Evolutionary conservation across 1,284 basidiomycete species (phyloP), one percentile per base, ranked within the genome.

Genomic region (Sporisorium exsertum): DNA sequence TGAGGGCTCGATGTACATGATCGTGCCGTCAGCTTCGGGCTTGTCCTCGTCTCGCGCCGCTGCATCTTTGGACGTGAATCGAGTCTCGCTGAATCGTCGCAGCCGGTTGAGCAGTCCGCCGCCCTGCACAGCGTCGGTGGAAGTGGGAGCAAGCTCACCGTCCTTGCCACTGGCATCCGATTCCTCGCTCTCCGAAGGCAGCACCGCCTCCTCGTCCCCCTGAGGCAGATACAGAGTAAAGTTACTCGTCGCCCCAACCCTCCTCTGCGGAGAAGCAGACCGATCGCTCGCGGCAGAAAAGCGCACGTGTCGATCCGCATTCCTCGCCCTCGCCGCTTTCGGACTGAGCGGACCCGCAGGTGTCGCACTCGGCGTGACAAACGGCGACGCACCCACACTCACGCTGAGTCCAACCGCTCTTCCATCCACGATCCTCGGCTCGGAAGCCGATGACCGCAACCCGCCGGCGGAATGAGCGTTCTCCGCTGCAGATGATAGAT

Each of bases 161-260:
- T 65, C 80, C 26, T 81, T 81, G 12, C 80, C 79, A 22, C 72
- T 77, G 2, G 61, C 72, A 20, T 72, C 78, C 22, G 70, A 74
- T 20, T 74, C 72, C 35, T 81, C 75, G 47, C 62, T 64, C 37
- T 69, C 68, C 6, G 55, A 63, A 0, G 65, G 56, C 9, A 72
- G 49, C 5, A 64, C 16, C 22, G 73, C 63, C 18, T 70, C 76
- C 9, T 74, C 76, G n/a, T 68, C 64, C 43, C 66, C 50, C 3
- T 64, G 40, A 9, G 57, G 59, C 16, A 74, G 58, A 37, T 78
- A 69, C 8, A 80, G 68, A 0, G 60, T 61, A 20, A 79, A 80
- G 37, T 69, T 72, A 53, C 55, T 52, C 22, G 75, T 63, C 0
- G 62, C 58, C 1, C 78, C 76, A 0, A 71, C 64, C 10, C 78